A percentile compares a stretch with the other conserved stretches of the same genome.
Conservation (phyloP, 2,329 filamentous ascomycete genomes). For the Tolypocladium inflatum region DNA sequence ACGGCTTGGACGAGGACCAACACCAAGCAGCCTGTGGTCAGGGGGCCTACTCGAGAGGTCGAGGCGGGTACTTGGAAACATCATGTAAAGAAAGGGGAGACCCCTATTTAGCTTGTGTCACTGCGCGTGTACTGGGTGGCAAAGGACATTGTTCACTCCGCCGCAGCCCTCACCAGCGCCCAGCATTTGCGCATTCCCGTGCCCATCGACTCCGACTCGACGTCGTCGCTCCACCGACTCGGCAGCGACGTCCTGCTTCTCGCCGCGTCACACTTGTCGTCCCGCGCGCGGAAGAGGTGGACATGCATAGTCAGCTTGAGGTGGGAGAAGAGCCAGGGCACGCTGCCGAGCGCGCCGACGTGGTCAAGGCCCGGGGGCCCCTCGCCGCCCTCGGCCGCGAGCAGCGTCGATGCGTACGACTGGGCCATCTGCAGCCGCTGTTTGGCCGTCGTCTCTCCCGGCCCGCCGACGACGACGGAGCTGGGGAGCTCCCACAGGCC, state of each 20-base stretch:
- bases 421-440: slow-evolving; percentile 27
- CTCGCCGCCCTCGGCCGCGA: slow-evolving; percentile 6
- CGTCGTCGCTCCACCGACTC: slow-evolving; percentile 28
- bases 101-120: background rate
- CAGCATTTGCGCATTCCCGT: slow-evolving; percentile 51
- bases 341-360: slow-evolving; percentile 34
- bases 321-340: slow-evolving; percentile 50
- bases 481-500: slow-evolving; percentile 50
- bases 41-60: too few relatives aligned
- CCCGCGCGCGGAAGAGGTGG: slow-evolving; percentile 33
- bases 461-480: slow-evolving; percentile 22
- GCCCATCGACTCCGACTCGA: slow-evolving; percentile 45
- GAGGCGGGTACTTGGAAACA: background rate
- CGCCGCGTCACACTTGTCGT: background rate
- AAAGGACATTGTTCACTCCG: background rate
- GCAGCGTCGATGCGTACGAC: slow-evolving; percentile 19
- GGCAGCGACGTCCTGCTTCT: slow-evolving; percentile 9
- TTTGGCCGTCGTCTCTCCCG: slow-evolving; percentile 10
- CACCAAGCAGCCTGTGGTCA: too few relatives aligned
- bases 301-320: slow-evolving; percentile 49
- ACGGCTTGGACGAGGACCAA: background rate
- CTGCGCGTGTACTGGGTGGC: too few relatives aligned
- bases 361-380: slow-evolving; percentile 14
- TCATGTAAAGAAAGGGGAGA: background rate
- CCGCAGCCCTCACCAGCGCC: slow-evolving; percentile 27